These are phyloP conservation scores for Trichosanthes truncata DNA, from an alignment of 306 rosid species.

Conservation along the genomic window DNA sequence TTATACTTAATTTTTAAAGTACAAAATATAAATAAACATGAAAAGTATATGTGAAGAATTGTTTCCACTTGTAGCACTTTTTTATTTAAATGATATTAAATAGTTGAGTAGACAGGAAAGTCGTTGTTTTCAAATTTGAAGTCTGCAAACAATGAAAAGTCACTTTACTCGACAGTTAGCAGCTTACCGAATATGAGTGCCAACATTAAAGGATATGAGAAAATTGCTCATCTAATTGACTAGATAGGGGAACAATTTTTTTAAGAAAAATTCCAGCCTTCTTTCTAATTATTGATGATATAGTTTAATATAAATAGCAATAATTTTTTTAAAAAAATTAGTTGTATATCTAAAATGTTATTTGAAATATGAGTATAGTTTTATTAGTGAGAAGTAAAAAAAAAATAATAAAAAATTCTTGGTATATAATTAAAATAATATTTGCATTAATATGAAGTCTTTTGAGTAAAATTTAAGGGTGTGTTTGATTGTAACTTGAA, in stretches of 20 bases:
- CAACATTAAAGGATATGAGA: not conserved
- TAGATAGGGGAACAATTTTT: not conserved
- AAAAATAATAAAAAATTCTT: no score
- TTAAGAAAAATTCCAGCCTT: not conserved
- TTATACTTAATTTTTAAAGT: not conserved
- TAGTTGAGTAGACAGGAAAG: not conserved
- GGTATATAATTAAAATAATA: not conserved
- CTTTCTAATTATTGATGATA: not conserved
- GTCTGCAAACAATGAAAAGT: not conserved
- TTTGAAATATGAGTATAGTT: not conserved
- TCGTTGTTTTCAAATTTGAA: not conserved
- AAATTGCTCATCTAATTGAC: not conserved
- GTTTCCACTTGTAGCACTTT: not conserved
- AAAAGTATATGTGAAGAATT: not conserved
- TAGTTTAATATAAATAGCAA: not conserved
- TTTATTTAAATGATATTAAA: not conserved
- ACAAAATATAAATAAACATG: no score
- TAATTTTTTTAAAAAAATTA: no score
- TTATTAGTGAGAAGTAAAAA: no score
- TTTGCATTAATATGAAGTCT: no score
- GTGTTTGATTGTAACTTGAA: no score
- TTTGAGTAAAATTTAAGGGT: no score
- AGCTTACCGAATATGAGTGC: not conserved
- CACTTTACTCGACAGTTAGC: not conserved
- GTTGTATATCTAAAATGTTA: not conserved